Conservation (phyloP, 2,329 filamentous ascomycete species). For the Talaromyces funiculosus region DNA sequence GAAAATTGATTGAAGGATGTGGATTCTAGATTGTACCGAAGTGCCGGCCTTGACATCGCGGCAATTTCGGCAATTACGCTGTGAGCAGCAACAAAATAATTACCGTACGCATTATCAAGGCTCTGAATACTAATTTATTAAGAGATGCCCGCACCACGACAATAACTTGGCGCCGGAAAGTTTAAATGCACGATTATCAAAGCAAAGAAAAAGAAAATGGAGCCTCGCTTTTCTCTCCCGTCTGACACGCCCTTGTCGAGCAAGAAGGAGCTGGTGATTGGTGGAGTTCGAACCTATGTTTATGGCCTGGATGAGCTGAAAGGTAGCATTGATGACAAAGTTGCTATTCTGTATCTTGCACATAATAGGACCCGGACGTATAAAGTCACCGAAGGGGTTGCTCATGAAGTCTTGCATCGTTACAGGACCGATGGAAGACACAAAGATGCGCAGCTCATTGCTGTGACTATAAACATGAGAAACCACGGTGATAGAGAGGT, state of each 20-base stretch:
- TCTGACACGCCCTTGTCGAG: not conserved
- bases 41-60: not conserved
- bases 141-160: not conserved
- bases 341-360: not conserved
- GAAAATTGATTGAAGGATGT: not conserved
- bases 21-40: not conserved
- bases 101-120: not conserved
- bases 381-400: not conserved
- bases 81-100: not conserved
- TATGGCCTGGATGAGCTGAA: not conserved
- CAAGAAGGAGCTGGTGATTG: not conserved
- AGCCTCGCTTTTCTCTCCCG: not conserved
- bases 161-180: not conserved
- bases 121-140: not conserved
- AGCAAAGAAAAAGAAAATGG: not conserved
- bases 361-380: not conserved
- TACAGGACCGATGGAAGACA: not conserved
- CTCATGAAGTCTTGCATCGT: not conserved
- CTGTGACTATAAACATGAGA: conserved; percentile 11
- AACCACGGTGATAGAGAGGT: conserved; percentile 10
- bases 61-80: not conserved
- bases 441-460: not conserved
- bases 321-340: not conserved
- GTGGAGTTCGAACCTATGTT: not conserved
- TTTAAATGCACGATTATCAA: not conserved